Evolutionary conservation across 2,329 filamentous ascomycete genomes (phyloP), one percentile per base, ranked within the genome.

Genomic region (Talaromyces sp.): DNA sequence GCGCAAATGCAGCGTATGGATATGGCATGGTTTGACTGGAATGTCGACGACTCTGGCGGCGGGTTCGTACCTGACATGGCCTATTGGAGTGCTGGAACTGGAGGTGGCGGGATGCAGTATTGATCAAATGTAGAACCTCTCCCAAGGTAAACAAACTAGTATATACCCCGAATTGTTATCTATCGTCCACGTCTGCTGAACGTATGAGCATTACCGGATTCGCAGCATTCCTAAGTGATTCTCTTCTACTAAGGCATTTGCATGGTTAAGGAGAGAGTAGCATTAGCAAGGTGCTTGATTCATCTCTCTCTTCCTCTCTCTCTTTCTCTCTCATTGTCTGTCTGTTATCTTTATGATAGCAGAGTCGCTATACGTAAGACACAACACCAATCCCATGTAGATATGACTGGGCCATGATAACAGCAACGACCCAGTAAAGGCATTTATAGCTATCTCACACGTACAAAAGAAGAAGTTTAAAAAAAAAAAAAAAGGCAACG

Each of bases 41-140:
- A 64, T 12, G 58, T 65, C 39, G 57, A 63, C 46, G 63, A 65
- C 31, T 60, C 61, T 7, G 54, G 64, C 5, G 64, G 64, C 25
- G 64, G 64, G n/a, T 65, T 64, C 28, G 64, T 64, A 25, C 58
- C 58, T 14, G 58, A 62, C 50, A 61, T 59, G 39, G 44, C 46
- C 50, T 54, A 40, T 23, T 65, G 62, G 58, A 64, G 63, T 33
- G 23, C 66, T 46, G 16, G 7, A 5, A n/a, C 6, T 23, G n/a
- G n/a, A n/a, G n/a, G n/a, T n/a, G n/a, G n/a, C 14, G 42, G 42
- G 5, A 16, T 67, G 37, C 28, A 67, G 12, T 71, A 64, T n/a
- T 31, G 23, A 28, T 46, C 21, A 46, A 7, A 25, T 46, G 42
- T 46, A 39, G n/a, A n/a, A n/a, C n/a, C n/a, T n/a, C n/a, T n/a